phyloP scores from a whole-genome alignment of 2,329 filamentous ascomycete genomes.

The Grosmannia clavigera region DNA sequence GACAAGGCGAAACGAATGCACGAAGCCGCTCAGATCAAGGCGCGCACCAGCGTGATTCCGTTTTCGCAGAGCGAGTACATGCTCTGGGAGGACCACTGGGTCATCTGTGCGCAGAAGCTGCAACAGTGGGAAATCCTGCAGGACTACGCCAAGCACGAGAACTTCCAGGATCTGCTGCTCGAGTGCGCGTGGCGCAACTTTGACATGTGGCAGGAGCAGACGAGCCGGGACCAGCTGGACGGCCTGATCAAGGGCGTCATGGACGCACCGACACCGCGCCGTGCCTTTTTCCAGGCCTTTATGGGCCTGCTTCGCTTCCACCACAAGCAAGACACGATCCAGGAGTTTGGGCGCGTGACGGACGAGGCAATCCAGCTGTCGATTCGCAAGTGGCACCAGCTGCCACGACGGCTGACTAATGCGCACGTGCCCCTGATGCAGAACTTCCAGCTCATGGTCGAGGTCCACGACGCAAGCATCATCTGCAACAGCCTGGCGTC shows the following conservation, averaged over 20 bases:
- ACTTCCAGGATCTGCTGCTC: constrained; percentile 88
- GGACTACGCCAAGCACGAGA: constrained; percentile 97
- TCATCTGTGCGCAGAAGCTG: constrained; percentile 91
- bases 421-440: constrained; percentile 91
- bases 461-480: constrained; percentile 92
- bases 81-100: constrained; percentile 99
- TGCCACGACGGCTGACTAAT: constrained; percentile 87
- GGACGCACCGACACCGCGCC: constrained; percentile 86
- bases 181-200: constrained; percentile 94
- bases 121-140: constrained; percentile 98
- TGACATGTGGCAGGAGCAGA: constrained; percentile 83
- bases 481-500: constrained; percentile 84
- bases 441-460: constrained; percentile 95
- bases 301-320: constrained; percentile 93
- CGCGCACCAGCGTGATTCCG: constrained; percentile 85
- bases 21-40: constrained; percentile 93
- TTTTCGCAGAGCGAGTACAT: constrained; percentile 97
- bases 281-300: constrained; percentile 97
- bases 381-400: constrained; percentile 96
- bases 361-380: constrained; percentile 96
- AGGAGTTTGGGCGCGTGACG: constrained; percentile 79
- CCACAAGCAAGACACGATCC: constrained; percentile 66
- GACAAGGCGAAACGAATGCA: constrained; percentile 97
- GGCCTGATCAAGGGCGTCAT: constrained; percentile 93
- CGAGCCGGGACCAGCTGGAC: constrained; percentile 81